Evolutionary conservation across 1,284 basidiomycete species (phyloP).

Genomic region (Fomitopsis betulina): DNA sequence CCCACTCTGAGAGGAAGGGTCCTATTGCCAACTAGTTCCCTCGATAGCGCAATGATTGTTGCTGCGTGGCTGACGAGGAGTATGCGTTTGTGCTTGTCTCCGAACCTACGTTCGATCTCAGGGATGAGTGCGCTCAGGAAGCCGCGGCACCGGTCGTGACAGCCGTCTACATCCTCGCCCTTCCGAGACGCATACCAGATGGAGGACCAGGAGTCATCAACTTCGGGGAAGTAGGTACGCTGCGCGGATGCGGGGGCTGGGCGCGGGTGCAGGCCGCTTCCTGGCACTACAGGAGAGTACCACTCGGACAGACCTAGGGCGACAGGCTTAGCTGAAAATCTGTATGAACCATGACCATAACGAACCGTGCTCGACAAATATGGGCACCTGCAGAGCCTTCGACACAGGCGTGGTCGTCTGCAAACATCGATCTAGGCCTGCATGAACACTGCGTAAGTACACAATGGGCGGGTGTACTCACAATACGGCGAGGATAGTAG

Average conservation of each 20-base stretch:
- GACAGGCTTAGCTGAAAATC: neutral
- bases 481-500: slow-evolving; percentile 81
- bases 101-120: slow-evolving; percentile 41
- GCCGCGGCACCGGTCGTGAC: slow-evolving; percentile 58
- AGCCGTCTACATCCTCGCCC: slow-evolving; percentile 63
- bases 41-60: slow-evolving; percentile 66
- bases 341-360: neutral
- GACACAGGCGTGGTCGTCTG: slow-evolving; percentile 72
- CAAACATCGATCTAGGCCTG: slow-evolving; percentile 69
- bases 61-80: slow-evolving; percentile 80
- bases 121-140: slow-evolving; percentile 51
- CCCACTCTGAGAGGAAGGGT: slow-evolving; percentile 54
- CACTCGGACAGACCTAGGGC: slow-evolving; percentile 72
- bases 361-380: slow-evolving; percentile 74
- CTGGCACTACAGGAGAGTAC: slow-evolving; percentile 71
- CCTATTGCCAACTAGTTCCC: slow-evolving; percentile 52
- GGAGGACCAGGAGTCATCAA: slow-evolving; percentile 58
- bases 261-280: slow-evolving; percentile 72
- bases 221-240: slow-evolving; percentile 47
- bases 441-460: neutral
- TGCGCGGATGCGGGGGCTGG: slow-evolving; percentile 51
- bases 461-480: slow-evolving; percentile 30
- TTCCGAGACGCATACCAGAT: slow-evolving; percentile 67
- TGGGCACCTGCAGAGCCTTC: slow-evolving; percentile 55
- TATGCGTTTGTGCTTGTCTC: slow-evolving; percentile 42